A percentile compares a stretch with the other conserved stretches of the same genome.
These are phyloP conservation scores for Brassica balearica DNA, from an alignment of 441 rosid genomes.

Conservation along the genomic window DNA sequence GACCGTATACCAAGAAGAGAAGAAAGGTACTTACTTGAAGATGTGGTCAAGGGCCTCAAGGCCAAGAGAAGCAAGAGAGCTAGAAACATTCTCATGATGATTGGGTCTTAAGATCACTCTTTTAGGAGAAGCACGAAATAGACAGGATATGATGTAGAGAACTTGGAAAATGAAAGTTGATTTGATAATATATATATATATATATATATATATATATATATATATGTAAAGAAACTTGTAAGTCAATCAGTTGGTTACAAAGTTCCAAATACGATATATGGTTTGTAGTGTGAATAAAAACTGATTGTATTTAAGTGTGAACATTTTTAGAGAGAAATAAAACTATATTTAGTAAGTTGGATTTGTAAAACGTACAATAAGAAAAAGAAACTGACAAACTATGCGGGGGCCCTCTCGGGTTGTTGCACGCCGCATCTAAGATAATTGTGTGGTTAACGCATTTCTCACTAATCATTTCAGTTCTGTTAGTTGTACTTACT, in stretches of 20 bases:
- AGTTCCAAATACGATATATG: constrained; percentile 2
- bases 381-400: too few species aligned
- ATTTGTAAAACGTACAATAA: too few species aligned
- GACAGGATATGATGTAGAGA: not conserved
- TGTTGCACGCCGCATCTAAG: too few species aligned
- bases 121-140: constrained; percentile 24
- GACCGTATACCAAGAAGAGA: not conserved
- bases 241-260: constrained; percentile 32
- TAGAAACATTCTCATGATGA: constrained; percentile 58
- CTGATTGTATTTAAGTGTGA: too few species aligned
- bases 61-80: constrained; percentile 59
- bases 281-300: too few species aligned
- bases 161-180: constrained; percentile 31
- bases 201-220: not conserved
- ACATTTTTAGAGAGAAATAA: too few species aligned
- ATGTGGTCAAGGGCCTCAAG: constrained; percentile 44
- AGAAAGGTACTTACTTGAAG: constrained; percentile 62
- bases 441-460: too few species aligned
- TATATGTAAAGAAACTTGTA: not conserved
- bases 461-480: too few species aligned
- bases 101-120: constrained; percentile 23
- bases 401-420: too few species aligned
- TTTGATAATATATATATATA: not conserved
- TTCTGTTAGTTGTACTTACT: too few species aligned
- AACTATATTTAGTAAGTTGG: too few species aligned